Evolutionary conservation across 148 eudicot species (phyloP), one percentile per base, ranked within the genome.

Genomic region (Spergularia bocconei): DNA sequence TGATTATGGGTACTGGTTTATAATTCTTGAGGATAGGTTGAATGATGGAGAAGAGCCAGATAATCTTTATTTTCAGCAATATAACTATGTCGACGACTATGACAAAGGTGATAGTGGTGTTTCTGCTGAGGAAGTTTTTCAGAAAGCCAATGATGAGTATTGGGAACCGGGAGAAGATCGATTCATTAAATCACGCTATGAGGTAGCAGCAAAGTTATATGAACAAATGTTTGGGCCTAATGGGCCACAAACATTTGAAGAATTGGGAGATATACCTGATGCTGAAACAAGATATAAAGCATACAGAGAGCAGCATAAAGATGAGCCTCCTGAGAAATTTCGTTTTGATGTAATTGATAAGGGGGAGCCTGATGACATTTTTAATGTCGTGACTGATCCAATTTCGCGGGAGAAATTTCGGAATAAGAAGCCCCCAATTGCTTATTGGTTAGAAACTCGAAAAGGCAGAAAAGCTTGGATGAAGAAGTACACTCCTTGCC

Each of bases 121-220:
- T 77, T 83, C 92, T 7, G 64, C 77, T 50, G 88, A 86, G 14
- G 97, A 95, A 77, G 58, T 87, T n/a, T 85, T 92, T 67, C 78
- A 95, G 84, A 89, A 79, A 87, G 92, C 96, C 60, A 86, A 87
- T 84, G 99, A 95, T 73, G 96, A 95, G 78, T 95, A 95, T 57
- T 95, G 99, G 99, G 99, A 95, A 85, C 97, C 97, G 38, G 99
- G 97, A 72, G 99, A 95, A 83, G 96, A 92, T 71, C 85, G 90
- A 13, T 88, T 73, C 69, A 16, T 90, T 47, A 91, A 87, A 67
- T 82, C 85, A 71, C 91, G 97, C 19, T 87, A 66, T 83, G 99
- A 92, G 82, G 83, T 73, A 50, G 96, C 85, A 65, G 83, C 89
- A 59, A 95, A 92, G 84, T 79, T 92, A 71, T 95, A 86, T 82